A percentile compares a stretch with the other conserved stretches of the same genome.
Evolutionary conservation across 208 protist genomes (phyloP).

Genomic region (Leishmania tarentolae): DNA sequence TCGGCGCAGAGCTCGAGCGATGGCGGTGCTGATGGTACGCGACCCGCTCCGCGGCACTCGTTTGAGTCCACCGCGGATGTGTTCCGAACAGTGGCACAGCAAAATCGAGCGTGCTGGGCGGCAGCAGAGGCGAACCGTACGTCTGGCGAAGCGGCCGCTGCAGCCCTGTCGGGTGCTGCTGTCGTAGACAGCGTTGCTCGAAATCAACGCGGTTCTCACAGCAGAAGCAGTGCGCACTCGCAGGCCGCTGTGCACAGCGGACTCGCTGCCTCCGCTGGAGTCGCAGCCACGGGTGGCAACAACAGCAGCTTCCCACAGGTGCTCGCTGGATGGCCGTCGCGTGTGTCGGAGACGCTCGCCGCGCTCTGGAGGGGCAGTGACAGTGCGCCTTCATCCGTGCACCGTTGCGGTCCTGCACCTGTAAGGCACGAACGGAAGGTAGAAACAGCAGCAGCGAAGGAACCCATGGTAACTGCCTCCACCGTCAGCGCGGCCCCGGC

Average conservation of each 20-base stretch:
- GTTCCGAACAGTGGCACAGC: conserved; percentile 14
- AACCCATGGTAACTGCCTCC: not conserved
- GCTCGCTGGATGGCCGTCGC: conserved; percentile 22
- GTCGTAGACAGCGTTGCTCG: not conserved
- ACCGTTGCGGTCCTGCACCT: not conserved
- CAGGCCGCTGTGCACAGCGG: not conserved
- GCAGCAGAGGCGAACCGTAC: conserved; percentile 1
- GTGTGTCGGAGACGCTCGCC: conserved; percentile 27
- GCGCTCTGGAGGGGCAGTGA: conserved; percentile 21
- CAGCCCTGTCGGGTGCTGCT: not conserved
- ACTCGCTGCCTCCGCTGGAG: not conserved
- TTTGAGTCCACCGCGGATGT: conserved; percentile 23
- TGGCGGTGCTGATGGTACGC: conserved; percentile 19
- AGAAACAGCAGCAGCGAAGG: not conserved
- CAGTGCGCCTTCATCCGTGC: not conserved
- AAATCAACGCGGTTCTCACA: not conserved
- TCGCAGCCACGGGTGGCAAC: not conserved
- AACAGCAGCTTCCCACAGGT: conserved; percentile 20
- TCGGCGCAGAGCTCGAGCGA: conserved; percentile 9
- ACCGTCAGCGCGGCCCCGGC: not conserved
- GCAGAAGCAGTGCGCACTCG: not conserved
- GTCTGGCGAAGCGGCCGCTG: not conserved
- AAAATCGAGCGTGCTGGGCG: conserved; percentile 28
- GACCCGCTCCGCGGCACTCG: conserved; percentile 12
- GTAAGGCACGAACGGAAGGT: not conserved